Evolutionary conservation across 2,329 filamentous ascomycete species (phyloP).

Genomic region (Colletotrichum neosansevieriae): DNA sequence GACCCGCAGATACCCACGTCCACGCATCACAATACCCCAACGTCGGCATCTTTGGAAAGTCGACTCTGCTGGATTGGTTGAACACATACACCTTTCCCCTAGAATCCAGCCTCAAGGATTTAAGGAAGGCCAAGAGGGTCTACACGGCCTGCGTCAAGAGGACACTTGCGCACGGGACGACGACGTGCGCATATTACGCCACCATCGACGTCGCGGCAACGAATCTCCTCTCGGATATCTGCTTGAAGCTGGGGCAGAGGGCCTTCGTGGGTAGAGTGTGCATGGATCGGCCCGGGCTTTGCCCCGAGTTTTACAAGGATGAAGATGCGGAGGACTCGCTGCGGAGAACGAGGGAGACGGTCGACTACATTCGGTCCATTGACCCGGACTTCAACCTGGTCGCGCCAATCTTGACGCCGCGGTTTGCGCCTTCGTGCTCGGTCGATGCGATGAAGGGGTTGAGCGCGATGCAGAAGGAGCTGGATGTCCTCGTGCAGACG

Average conservation of each 20-base stretch:
- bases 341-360: slow-evolving; percentile 66
- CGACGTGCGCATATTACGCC: slow-evolving; percentile 93
- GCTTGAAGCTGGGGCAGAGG: slow-evolving; percentile 82
- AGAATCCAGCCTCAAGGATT: slow-evolving; percentile 78
- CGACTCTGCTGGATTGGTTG: slow-evolving; percentile 93
- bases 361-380: slow-evolving; percentile 74
- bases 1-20: slow-evolving; percentile 85
- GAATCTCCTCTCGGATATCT: slow-evolving; percentile 90
- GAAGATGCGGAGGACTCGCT: slow-evolving; percentile 70
- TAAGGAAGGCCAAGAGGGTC: slow-evolving; percentile 73
- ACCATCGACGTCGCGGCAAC: slow-evolving; percentile 89
- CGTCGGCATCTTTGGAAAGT: slow-evolving; percentile 91
- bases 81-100: slow-evolving; percentile 95
- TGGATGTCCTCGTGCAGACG: slow-evolving; percentile 81
- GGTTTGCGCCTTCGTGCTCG: slow-evolving; percentile 75
- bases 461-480: slow-evolving; percentile 72
- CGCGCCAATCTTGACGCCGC: slow-evolving; percentile 82
- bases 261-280: slow-evolving; percentile 95
- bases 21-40: slow-evolving; percentile 97
- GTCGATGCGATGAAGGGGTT: slow-evolving; percentile 71
- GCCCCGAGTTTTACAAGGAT: slow-evolving; percentile 85
- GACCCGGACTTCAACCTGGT: slow-evolving; percentile 77
- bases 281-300: slow-evolving; percentile 80
- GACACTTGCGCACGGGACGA: slow-evolving; percentile 91
- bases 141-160: slow-evolving; percentile 84